Evolutionary conservation across 163 green algal species (phyloP), one percentile per base, ranked within the genome.

Genomic region (Scenedesmus sp.): DNA sequence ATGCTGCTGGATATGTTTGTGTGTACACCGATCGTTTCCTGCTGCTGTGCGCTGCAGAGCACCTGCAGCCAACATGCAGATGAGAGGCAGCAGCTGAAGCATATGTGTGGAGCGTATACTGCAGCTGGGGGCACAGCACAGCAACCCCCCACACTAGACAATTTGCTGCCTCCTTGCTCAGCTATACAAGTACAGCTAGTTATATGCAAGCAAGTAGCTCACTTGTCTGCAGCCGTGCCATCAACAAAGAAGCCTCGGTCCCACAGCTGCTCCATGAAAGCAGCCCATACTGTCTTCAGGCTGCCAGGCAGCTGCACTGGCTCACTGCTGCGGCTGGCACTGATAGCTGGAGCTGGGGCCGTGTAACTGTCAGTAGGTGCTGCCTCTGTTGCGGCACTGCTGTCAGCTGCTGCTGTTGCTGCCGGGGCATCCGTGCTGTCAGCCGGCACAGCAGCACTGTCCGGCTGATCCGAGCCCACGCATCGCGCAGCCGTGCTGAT

Each of bases 221-320:
- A 91, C 87, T 57, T 85, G 87, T 86, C 55, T 46, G 57, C n/a
- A 1, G 52, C 9, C 16, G 54, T 84, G 46, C 66, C 76, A 18
- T 84, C 12, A 18, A 34, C 87, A 52, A 91, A 91, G 73, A 79
- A 91, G 66, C 87, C 70, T 9, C 87, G 66, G 9, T 85, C 73
- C 87, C 87, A 91, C 18, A 91, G 56, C 3, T 74, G 23, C 20
- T 73, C 26, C 73, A 91, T 73, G 55, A 91, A 91, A 34, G 55
- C 56, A 34, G 23, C 64, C 84, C 59, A 89, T 13, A 59, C 26
- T 26, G 52, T 60, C 18, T 26, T 18, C 54, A 62, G 59, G 18
- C 46, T 54, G 56, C 13, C 86, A 8, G 26, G 34, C 67, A 54
- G 76, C 64, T 60, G 57, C 54, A 79, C 70, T 52, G 70, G 70